A percentile compares a stretch with the other conserved stretches of the same genome.
phyloP scores from a whole-genome alignment of 2,329 filamentous ascomycete genomes.

The Chaetomiaceae sp. region DNA sequence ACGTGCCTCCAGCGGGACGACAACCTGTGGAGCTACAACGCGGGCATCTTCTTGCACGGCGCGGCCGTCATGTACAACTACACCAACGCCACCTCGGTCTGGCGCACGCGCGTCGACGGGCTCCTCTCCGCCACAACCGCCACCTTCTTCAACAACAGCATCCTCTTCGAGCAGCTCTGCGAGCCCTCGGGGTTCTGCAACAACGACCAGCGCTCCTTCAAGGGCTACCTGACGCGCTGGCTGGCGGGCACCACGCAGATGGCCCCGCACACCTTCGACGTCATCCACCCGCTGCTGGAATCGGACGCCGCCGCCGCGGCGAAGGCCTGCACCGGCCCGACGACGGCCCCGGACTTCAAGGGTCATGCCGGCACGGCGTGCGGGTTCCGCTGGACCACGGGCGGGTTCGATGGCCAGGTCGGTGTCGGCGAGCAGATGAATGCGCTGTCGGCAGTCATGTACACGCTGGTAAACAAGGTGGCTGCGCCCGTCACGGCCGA shows the following conservation, averaged over 20 bases:
- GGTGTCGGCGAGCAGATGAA: constrained; percentile 70
- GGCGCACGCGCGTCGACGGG: constrained; percentile 56
- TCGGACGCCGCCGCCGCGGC: constrained; percentile 51
- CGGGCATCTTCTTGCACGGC: constrained; percentile 61
- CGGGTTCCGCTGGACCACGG: constrained; percentile 60
- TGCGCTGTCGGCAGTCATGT: constrained; percentile 59
- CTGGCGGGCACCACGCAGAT: constrained; percentile 52
- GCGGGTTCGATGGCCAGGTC: constrained; percentile 52
- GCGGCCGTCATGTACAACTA: constrained; percentile 60
- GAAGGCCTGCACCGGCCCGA: constrained; percentile 45
- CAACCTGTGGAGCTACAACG: constrained; percentile 67
- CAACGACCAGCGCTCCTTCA: constrained; percentile 69
- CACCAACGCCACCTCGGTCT: constrained; percentile 46
- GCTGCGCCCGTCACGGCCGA: constrained; percentile 46
- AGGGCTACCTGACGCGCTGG: constrained; percentile 70
- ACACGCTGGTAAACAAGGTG: constrained; percentile 47
- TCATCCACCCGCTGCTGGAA: constrained; percentile 48
- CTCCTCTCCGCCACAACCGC: constrained; percentile 48
- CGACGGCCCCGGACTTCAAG: constrained; percentile 37
- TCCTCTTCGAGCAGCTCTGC: constrained; percentile 65
- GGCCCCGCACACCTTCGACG: constrained; percentile 48
- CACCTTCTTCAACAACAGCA: constrained; percentile 57
- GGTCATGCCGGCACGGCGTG: constrained; percentile 59
- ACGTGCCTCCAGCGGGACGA: constrained; percentile 51
- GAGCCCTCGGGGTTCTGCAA: constrained; percentile 60